Base-by-base conservation (phyloP, 176 grass and related monocot genomes). In the Avena insularis region DNA sequence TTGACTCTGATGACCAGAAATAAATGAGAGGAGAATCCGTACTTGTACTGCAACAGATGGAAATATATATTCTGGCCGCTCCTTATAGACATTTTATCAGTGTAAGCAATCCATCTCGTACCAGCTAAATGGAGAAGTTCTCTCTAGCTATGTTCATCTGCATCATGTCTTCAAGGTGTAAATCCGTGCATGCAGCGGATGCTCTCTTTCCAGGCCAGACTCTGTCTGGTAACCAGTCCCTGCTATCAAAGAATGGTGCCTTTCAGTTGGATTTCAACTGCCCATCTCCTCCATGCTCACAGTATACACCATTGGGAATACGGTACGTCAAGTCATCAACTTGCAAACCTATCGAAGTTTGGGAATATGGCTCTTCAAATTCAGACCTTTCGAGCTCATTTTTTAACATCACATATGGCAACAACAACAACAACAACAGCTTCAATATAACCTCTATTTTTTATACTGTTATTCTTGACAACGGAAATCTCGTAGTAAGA, bases 141-240 rank as follows among this genome's bases (percentile, higher is more conserved):
- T 81, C 50, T 17, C 7, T 5, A 14, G 60, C 20, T 12, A 31
- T 17, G 8, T 0, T 81, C 48, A 61, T 35, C 25, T 82, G 10
- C 48, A 40, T 21, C 12, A 64, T 70, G 17, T 55, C 12, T 23
- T 55, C 46, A 33, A 2, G 29, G 16, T 36, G 63, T 29, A 70
- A 69, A 21, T 51, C 36, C 38, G 38, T 9, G 36, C 4, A 8
- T 15, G 71, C 55, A 29, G 10, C 15, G 5, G 29, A 78, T 45
- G 77, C 71, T 23, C 80, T 88, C 4, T 9, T 83, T 12, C 71
- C 59, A 36, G 86, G 86, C 20, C 49, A 88, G 25, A 57, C 25
- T 68, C 80, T 83, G 54, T 61, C 38, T 29, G 15, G 60, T 40
- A 83, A 88, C 20, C 19, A 68, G 11, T 23, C 35, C 19, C 40